phyloP scores from a whole-genome alignment of 257 asterid genomes.

The Petunia secreta region DNA sequence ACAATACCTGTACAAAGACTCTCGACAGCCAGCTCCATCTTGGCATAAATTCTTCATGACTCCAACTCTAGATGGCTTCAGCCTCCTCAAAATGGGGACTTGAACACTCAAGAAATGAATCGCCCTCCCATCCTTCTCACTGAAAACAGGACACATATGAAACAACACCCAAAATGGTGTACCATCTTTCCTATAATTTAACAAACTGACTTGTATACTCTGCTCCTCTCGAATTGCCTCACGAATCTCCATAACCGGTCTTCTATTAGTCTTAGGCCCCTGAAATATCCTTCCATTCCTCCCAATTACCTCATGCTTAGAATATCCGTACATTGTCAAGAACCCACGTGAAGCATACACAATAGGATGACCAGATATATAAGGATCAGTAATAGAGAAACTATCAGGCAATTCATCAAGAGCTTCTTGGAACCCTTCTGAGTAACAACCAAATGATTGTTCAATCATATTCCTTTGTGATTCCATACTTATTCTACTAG shows the following conservation, averaged over 20 bases:
- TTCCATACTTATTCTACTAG: slow-evolving; percentile 55
- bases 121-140: slow-evolving; percentile 69
- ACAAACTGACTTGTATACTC: slow-evolving; percentile 58
- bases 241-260: slow-evolving; percentile 80
- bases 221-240: slow-evolving; percentile 88
- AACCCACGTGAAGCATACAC: slow-evolving; percentile 86
- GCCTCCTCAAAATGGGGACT: slow-evolving; percentile 67
- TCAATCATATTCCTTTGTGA: slow-evolving; percentile 60
- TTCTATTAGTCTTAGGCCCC: slow-evolving; percentile 81
- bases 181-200: slow-evolving; percentile 93
- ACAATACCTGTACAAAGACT: slow-evolving; percentile 63
- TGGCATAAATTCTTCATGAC: slow-evolving; percentile 38
- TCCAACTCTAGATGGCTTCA: slow-evolving; percentile 38
- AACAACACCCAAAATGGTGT: slow-evolving; percentile 94
- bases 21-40: slow-evolving; percentile 46
- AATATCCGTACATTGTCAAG: slow-evolving; percentile 79
- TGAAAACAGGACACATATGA: slow-evolving; percentile 82
- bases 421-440: slow-evolving; percentile 66
- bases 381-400: slow-evolving; percentile 89
- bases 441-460: slow-evolving; percentile 68
- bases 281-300: slow-evolving; percentile 85
- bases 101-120: slow-evolving; percentile 54
- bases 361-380: slow-evolving; percentile 87
- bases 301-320: slow-evolving; percentile 82
- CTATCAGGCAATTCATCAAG: slow-evolving; percentile 72